Conservation (phyloP, 2,329 filamentous ascomycete species). For the Penicillium palitans region DNA sequence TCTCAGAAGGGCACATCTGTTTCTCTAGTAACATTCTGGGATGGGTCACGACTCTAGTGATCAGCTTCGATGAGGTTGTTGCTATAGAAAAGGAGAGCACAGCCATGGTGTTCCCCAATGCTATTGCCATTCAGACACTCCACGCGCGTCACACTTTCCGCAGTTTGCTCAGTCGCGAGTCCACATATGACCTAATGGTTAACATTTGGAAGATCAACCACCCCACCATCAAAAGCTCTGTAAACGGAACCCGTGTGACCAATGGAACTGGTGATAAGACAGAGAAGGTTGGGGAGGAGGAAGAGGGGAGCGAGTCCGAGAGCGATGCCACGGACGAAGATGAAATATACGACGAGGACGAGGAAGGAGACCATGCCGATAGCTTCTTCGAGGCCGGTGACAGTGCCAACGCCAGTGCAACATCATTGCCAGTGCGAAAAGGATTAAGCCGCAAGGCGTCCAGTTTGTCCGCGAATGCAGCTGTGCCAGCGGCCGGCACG, state of each 20-base stretch:
- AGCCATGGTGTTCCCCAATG: slow-evolving; percentile 93
- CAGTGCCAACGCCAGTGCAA: slow-evolving; percentile 57
- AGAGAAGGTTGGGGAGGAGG: slow-evolving; percentile 67
- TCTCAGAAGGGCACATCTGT: slow-evolving; percentile 95
- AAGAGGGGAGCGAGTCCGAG: slow-evolving; percentile 68
- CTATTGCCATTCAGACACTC: slow-evolving; percentile 91
- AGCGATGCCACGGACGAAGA: slow-evolving; percentile 76
- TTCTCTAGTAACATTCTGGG: slow-evolving; percentile 99
- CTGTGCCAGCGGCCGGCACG: slow-evolving; percentile 40
- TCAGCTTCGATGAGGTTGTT: slow-evolving; percentile 97
- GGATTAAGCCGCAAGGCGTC: slow-evolving; percentile 71
- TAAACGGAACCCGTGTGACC: slow-evolving; percentile 83
- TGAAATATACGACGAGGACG: slow-evolving; percentile 56
- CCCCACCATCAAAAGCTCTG: slow-evolving; percentile 82
- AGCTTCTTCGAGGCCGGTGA: slow-evolving; percentile 59
- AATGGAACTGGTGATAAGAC: slow-evolving; percentile 85
- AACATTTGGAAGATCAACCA: slow-evolving; percentile 99
- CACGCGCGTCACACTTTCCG: slow-evolving; percentile 96
- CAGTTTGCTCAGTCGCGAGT: slow-evolving; percentile 89
- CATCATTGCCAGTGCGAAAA: slow-evolving; percentile 46
- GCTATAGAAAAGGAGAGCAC: slow-evolving; percentile 97
- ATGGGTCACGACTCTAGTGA: slow-evolving; percentile 95
- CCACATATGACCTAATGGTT: slow-evolving; percentile 94
- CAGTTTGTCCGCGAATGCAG: slow-evolving; percentile 41
- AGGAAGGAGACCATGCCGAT: slow-evolving; percentile 57